These are phyloP conservation scores for Aquanectria penicillioides DNA, from an alignment of 2,329 filamentous ascomycete species.

Conservation along the genomic window DNA sequence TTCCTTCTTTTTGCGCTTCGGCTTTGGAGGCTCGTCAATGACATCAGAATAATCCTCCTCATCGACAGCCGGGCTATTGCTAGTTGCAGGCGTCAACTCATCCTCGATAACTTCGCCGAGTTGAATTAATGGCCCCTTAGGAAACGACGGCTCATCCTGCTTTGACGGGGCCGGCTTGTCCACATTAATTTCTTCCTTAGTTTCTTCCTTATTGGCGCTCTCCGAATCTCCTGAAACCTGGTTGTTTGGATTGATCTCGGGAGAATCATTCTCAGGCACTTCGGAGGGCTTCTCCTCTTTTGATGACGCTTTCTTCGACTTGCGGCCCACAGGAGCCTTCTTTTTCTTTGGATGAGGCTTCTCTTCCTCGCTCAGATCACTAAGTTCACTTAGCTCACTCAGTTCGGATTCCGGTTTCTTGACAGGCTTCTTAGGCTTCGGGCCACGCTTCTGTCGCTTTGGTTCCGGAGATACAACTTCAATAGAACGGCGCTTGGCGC, in stretches of 20 bases:
- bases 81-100: conserved; percentile 33
- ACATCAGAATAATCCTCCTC: conserved; percentile 61
- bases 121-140: conserved; percentile 25
- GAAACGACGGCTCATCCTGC: conserved; percentile 15
- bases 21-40: conserved; percentile 75
- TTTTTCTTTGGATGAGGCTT: conserved; percentile 35
- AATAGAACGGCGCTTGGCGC: conserved; percentile 47
- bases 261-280: conserved; percentile 27
- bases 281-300: conserved; percentile 41
- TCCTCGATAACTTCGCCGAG: conserved; percentile 31
- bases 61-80: conserved; percentile 35
- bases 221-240: conserved; percentile 1
- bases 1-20: conserved; percentile 64
- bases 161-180: conserved; percentile 6
- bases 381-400: conserved; percentile 35
- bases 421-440: conserved; percentile 36
- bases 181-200: background rate
- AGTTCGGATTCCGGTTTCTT: conserved; percentile 35
- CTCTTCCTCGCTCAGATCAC: conserved; percentile 39
- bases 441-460: conserved; percentile 52
- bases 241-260: conserved; percentile 20
- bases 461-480: conserved; percentile 50
- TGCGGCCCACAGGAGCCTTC: conserved; percentile 24
- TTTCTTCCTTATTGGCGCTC: background rate
- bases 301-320: conserved; percentile 37